phyloP scores from a whole-genome alignment of 2,329 filamentous ascomycete genomes.

The Phialocephala subalpina region DNA sequence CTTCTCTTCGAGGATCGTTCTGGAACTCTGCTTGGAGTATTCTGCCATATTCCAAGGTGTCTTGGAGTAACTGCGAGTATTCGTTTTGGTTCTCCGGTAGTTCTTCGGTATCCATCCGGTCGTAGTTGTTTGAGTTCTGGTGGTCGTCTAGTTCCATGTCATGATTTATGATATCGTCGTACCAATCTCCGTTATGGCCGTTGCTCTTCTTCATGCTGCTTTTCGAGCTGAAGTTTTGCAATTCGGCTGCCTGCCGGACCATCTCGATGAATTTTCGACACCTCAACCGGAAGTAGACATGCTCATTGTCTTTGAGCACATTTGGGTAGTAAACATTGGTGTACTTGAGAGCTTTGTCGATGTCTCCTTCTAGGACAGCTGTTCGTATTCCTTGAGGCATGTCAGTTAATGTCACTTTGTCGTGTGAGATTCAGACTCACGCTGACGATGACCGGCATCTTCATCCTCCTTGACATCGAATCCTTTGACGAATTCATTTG shows the following conservation, averaged over 20 bases:
- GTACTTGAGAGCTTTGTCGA: slow-evolving; percentile 87
- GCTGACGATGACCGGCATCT: slow-evolving; percentile 86
- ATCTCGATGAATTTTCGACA: slow-evolving; percentile 97
- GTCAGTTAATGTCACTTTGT: slow-evolving; percentile 3
- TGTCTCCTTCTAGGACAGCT: slow-evolving; percentile 89
- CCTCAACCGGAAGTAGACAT: slow-evolving; percentile 86
- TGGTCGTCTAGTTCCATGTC: slow-evolving; percentile 64
- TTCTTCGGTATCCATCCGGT: slow-evolving; percentile 63
- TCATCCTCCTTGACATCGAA: slow-evolving; percentile 81
- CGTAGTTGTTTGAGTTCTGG: slow-evolving; percentile 51
- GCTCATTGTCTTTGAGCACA: slow-evolving; percentile 80
- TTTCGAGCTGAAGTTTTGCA: slow-evolving; percentile 49
- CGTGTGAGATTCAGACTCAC: slow-evolving; percentile 58
- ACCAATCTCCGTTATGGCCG: slow-evolving; percentile 47
- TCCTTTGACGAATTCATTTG: slow-evolving; percentile 59
- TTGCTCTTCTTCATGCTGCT: slow-evolving; percentile 47
- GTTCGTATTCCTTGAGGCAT: slow-evolving; percentile 75
- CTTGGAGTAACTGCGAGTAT: slow-evolving; percentile 61
- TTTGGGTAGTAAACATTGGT: slow-evolving; percentile 81
- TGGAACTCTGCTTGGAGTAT: slow-evolving; percentile 80
- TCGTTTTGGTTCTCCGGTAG: slow-evolving; percentile 32
- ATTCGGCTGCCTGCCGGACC: slow-evolving; percentile 77
- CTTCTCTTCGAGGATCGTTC: slow-evolving; percentile 72
- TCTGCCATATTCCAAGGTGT: slow-evolving; percentile 82
- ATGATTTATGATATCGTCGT: slow-evolving; percentile 47